Conservation (phyloP, 2,329 filamentous ascomycete species). For the Sarocladium kiliense region DNA sequence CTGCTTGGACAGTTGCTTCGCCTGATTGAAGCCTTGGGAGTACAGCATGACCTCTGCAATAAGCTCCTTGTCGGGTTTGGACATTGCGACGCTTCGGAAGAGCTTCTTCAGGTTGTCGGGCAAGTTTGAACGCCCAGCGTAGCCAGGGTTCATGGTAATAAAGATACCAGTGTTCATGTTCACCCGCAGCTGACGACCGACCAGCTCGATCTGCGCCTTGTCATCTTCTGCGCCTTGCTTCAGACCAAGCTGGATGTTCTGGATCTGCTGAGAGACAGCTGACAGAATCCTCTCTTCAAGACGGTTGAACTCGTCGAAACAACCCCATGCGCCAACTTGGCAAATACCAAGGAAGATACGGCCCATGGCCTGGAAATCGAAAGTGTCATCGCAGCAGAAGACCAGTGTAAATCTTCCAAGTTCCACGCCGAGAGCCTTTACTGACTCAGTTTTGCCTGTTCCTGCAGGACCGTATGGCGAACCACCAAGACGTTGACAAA, state of each 20-base stretch:
- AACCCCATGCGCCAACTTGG: slow-evolving; percentile 98
- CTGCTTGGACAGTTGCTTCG: slow-evolving; percentile 88
- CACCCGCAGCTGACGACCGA: slow-evolving; percentile 84
- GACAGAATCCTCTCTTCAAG: slow-evolving; percentile 96
- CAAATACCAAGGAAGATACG: slow-evolving; percentile 99
- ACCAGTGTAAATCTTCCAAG: slow-evolving; percentile 96
- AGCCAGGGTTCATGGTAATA: slow-evolving; percentile 99
- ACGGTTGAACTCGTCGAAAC: slow-evolving; percentile 99
- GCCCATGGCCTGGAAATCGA: slow-evolving; percentile 99
- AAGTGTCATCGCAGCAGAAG: slow-evolving; percentile 99
- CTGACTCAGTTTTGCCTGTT: slow-evolving; percentile 98
- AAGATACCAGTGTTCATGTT: slow-evolving; percentile 96
- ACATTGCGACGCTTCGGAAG: slow-evolving; percentile 99
- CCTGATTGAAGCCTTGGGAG: slow-evolving; percentile 97
- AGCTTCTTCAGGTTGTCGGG: slow-evolving; percentile 99
- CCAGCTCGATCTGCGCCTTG: slow-evolving; percentile 86
- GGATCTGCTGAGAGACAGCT: slow-evolving; percentile 96
- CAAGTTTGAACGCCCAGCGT: slow-evolving; percentile 94
- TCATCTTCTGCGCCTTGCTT: slow-evolving; percentile 78
- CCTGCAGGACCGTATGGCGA: slow-evolving; percentile 96
- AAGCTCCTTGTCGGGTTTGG: slow-evolving; percentile 97
- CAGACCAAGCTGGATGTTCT: slow-evolving; percentile 96
- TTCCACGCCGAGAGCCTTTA: slow-evolving; percentile 95
- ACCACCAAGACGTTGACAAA: slow-evolving; percentile 91
- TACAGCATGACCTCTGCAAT: slow-evolving; percentile 99